Conservation (phyloP, 2,329 filamentous ascomycete genomes). For the Calonectria multiphialidica region DNA sequence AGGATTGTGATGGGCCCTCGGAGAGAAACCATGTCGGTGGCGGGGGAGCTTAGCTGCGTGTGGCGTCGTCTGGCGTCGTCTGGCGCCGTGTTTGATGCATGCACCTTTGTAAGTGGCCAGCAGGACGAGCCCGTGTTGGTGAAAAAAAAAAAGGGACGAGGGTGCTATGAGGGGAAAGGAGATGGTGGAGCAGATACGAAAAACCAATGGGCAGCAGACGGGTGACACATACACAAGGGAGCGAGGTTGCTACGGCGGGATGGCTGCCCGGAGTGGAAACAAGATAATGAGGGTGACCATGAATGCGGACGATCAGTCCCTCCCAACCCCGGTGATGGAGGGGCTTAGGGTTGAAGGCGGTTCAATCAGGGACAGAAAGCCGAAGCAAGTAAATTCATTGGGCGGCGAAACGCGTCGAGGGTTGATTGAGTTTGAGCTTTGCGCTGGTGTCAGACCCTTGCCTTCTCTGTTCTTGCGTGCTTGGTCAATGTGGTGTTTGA, state of each 20-base stretch:
- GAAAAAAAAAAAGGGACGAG: not conserved
- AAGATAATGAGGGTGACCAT: constrained; percentile 5
- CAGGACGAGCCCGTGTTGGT: not conserved
- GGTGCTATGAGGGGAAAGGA: not conserved
- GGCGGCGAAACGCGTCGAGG: constrained; percentile 9
- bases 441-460: constrained; percentile 16
- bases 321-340: too few species aligned
- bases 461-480: not conserved
- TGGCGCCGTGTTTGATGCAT: constrained; percentile 16
- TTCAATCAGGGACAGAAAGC: constrained; percentile 12
- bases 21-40: constrained; percentile 14
- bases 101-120: constrained; percentile 10
- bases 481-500: constrained; percentile 5
- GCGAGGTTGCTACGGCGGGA: not conserved
- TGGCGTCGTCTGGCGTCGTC: constrained; percentile 19
- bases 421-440: constrained; percentile 20
- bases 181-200: not conserved
- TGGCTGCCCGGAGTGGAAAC: not conserved
- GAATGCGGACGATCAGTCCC: constrained; percentile 2
- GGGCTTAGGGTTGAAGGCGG: constrained; percentile 10
- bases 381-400: constrained; percentile 12
- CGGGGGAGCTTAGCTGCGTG: constrained; percentile 15
- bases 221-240: not conserved
- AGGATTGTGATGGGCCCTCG: constrained; percentile 8
- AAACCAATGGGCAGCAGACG: not conserved